Evolutionary conservation across 2,329 filamentous ascomycete genomes (phyloP).

Genomic region (Talaromyces verruculosus): DNA sequence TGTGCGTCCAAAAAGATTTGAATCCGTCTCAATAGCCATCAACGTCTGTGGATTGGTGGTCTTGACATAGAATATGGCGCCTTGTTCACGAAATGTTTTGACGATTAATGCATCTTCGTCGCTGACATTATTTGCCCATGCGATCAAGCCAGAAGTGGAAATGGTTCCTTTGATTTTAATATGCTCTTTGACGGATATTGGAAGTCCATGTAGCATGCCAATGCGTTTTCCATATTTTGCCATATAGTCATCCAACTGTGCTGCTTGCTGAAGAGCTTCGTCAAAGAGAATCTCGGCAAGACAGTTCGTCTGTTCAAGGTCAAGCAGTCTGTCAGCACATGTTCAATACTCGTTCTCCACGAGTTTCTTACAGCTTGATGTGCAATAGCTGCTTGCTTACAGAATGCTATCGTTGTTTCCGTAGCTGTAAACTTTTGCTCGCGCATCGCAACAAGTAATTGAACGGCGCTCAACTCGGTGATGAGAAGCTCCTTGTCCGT

Average conservation of each 20-base stretch:
- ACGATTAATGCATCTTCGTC: slow-evolving; percentile 26
- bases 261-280: slow-evolving; percentile 38
- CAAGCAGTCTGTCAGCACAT: background rate
- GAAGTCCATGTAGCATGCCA: slow-evolving; percentile 44
- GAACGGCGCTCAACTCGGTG: slow-evolving; percentile 15
- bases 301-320: slow-evolving; percentile 26
- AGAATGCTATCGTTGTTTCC: slow-evolving; percentile 44
- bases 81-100: slow-evolving; percentile 15
- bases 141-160: slow-evolving; percentile 42
- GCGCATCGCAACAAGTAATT: slow-evolving; percentile 15
- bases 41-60: slow-evolving; percentile 13
- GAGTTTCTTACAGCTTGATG: slow-evolving; percentile 26
- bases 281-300: slow-evolving; percentile 42
- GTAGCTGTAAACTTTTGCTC: slow-evolving; percentile 9
- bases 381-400: slow-evolving; percentile 40
- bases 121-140: slow-evolving; percentile 9
- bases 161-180: slow-evolving; percentile 50
- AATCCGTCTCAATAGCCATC: slow-evolving; percentile 24
- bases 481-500: slow-evolving; percentile 18
- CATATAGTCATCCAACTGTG: slow-evolving; percentile 38
- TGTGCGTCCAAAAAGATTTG: slow-evolving; percentile 46
- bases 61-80: slow-evolving; percentile 16
- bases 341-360: background rate
- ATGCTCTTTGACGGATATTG: slow-evolving; percentile 55
- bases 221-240: slow-evolving; percentile 29